These are phyloP conservation scores for Spergularia azorica DNA, from an alignment of 179 eudicot genomes.

Conservation along the genomic window DNA sequence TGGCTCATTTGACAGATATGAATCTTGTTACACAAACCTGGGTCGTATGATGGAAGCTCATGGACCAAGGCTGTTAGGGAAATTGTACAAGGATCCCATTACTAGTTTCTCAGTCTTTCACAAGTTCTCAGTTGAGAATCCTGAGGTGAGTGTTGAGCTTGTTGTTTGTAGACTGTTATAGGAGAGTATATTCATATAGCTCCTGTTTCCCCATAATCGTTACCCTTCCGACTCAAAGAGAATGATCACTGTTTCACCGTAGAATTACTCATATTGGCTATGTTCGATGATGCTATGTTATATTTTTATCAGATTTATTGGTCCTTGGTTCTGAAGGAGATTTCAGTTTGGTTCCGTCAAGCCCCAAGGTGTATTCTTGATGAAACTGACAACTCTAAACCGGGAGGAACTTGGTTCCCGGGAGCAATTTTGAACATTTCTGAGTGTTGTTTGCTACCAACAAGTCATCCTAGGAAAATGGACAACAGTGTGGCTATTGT, in stretches of 20 bases:
- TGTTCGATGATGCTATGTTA: not conserved
- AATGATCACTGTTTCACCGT: too few relatives aligned
- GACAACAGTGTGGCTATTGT: constrained; percentile 63
- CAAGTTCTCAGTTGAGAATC: constrained; percentile 61
- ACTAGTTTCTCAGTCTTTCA: constrained; percentile 70
- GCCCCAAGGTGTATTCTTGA: constrained; percentile 77
- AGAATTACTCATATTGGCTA: too few relatives aligned
- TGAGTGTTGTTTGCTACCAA: constrained; percentile 73
- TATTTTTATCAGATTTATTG: constrained; percentile 66
- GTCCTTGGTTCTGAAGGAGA: constrained; percentile 66
- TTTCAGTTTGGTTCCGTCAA: constrained; percentile 58
- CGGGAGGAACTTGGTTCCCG: constrained; percentile 88
- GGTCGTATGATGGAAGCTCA: constrained; percentile 82
- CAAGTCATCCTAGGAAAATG: constrained; percentile 50
- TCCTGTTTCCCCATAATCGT: too few relatives aligned
- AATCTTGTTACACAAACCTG: constrained; percentile 54
- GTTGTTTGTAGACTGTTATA: not conserved
- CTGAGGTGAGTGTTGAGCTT: constrained; percentile 49
- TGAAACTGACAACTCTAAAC: constrained; percentile 58
- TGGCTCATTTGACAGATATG: constrained; percentile 22
- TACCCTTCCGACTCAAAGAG: too few relatives aligned
- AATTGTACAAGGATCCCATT: constrained; percentile 69
- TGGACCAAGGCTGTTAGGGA: constrained; percentile 72
- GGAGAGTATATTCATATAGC: too few relatives aligned
- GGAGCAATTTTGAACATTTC: constrained; percentile 80